Base-by-base conservation (phyloP, 164 flowering plant genomes). In the Berberis vulgaris region DNA sequence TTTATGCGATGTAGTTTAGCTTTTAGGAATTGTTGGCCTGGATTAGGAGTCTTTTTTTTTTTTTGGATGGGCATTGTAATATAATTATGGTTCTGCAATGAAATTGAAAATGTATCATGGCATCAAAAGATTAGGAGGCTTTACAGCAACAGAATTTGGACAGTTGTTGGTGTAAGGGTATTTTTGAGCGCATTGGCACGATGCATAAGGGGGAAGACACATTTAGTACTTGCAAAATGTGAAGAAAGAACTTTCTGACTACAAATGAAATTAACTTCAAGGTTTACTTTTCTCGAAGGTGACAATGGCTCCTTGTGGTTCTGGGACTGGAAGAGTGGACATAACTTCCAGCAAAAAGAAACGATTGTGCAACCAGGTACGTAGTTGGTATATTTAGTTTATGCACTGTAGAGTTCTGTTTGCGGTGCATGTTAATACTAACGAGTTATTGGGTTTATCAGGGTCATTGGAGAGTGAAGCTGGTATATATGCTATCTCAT, bases 291-390 rank as follows among this genome's bases (percentile, higher is more conserved):
- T 54, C 13, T 59, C 64, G 69, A 50, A 95, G 97, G 99, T 72
- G 99, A 95, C 72, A 89, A 89, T 79, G 99, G 97, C 45, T 88
- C 97, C 71, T 46, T 91, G 71, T 95, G 99, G 99, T 91, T 87
- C 74, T 95, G 97, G 97, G 99, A 95, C 65, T 95, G 97, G 99
- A 89, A 73, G 66, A 95, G 99, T 64, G 97, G 99, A 43, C 92
- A 91, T 73, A 91, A 85, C 79, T 95, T 91, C 71, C 99, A 91
- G 83, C 99, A 95, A 77, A 44, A 84, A 13, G 88, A 95, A 75
- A 91, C 99, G 7, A 88, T 89, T 66, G 97, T 89, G 58, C 99
- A 95, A 73, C 99, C 99, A 46, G 99, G 99, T 94, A 82, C 54
- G 69, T 43, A 9, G 40, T 57, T 26, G n/a, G 49, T 8, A 5